Evolutionary conservation across 352 stramenopile genomes (phyloP).

Genomic region (Phytophthora sp.): DNA sequence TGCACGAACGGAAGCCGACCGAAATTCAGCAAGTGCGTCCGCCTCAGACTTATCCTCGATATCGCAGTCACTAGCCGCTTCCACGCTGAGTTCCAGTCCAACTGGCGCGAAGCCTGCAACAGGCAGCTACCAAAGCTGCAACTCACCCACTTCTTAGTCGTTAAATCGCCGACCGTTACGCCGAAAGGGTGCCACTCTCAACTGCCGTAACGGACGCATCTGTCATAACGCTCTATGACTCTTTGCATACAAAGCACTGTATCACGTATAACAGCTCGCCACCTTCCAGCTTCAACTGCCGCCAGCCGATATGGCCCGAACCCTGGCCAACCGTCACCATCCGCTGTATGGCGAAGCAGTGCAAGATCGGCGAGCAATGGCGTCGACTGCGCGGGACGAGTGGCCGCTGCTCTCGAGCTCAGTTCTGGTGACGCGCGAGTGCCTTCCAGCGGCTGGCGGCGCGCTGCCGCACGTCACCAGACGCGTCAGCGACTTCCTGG

Average conservation of each 20-base stretch:
- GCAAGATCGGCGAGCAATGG: slow-evolving; percentile 22
- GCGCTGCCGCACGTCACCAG: slow-evolving; percentile 24
- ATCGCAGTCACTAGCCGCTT: too few relatives aligned
- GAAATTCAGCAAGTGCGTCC: too few relatives aligned
- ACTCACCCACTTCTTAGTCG: too few relatives aligned
- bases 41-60: too few relatives aligned
- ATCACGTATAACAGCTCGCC: slow-evolving; percentile 1
- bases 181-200: neutral
- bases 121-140: too few relatives aligned
- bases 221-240: neutral
- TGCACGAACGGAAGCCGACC: too few relatives aligned
- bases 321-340: slow-evolving; percentile 18
- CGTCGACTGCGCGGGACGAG: neutral
- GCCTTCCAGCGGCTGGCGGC: slow-evolving; percentile 8
- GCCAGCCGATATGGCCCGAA: slow-evolving; percentile 20
- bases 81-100: too few relatives aligned
- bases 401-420: slow-evolving; percentile 20
- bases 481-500: slow-evolving; percentile 19
- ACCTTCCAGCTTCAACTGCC: slow-evolving; percentile 8
- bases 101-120: too few relatives aligned
- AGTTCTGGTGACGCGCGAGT: slow-evolving; percentile 21
- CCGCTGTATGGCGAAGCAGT: slow-evolving; percentile 8
- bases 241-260: neutral
- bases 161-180: too few relatives aligned
- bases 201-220: neutral